Base-by-base conservation (phyloP, 108 stramenopile genomes). In the Skeletonema costatum region DNA sequence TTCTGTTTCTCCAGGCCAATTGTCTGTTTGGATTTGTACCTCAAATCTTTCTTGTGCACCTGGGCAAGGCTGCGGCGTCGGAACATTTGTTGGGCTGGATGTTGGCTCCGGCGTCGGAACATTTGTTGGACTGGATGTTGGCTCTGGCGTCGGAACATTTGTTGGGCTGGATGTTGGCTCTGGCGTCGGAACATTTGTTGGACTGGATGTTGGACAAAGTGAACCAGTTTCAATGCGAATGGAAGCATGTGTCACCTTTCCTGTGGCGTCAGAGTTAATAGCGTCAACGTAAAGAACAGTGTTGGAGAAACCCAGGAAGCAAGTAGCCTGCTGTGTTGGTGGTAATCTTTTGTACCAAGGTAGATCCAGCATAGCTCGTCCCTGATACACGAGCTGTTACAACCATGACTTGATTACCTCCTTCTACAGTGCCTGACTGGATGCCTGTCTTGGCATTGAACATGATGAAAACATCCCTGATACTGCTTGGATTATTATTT, bases 371-470 rank as follows among this genome's bases (percentile, higher is more conserved):
- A 60, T 85, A 87, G 9, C 58, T 59, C 3, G 67, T 70, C 32
- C 81, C 81, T 32, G 72, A 71, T 13, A 17, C 38, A 44, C 69
- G 71, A 33, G 73, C 33, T 64, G 32, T 41, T 10, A 38, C 60
- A 19, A 80, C 38, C 25, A 41, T 78, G 29, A 89, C 85, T 64
- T 87, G 85, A 65, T 89, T 81, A 2, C 41, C 61, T 38, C 46
- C 81, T 31, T 87, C 84, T 16, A 36, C 13, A 9, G 84, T 87
- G 3, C 80, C 85, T 6, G 38, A 32, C 51, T 88, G 86, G 67
- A 86, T 69, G 19, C 87, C 87, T 8, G 13, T 71, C 19, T 78
- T 44, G 63, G 63, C 64, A 44, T 89, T 89, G 78, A 67, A 89
- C 36, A 70, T 72, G 19, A 87, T 48, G 48, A 75, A 87, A 50